A percentile compares a stretch with the other conserved stretches of the same genome.
Evolutionary conservation across 177 flowering plant species (phyloP).

Genomic region (Vitis hybrid): DNA sequence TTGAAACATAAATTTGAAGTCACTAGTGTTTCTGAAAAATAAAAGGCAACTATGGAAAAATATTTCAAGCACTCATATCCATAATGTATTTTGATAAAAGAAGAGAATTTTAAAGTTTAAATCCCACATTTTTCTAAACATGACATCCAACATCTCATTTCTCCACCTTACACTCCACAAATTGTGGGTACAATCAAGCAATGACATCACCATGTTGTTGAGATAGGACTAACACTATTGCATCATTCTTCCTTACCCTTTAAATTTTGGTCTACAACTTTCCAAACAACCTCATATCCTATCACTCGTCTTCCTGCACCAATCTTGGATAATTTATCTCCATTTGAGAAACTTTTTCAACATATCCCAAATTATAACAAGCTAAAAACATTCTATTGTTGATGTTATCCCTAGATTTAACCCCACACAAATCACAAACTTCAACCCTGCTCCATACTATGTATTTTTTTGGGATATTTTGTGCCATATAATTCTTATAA

Average conservation of each 20-base stretch:
- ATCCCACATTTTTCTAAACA: no score
- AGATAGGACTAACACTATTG: not conserved
- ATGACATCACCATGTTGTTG: conserved; percentile 1
- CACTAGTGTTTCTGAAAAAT: no score
- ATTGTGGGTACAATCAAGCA: not conserved
- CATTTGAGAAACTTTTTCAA: not conserved
- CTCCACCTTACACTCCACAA: conserved; percentile 5
- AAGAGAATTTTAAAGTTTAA: no score
- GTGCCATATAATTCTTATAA: not conserved
- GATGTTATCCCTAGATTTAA: not conserved
- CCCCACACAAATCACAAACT: not conserved
- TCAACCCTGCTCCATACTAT: not conserved
- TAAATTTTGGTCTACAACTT: conserved; percentile 1
- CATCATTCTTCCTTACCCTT: not conserved
- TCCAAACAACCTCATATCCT: not conserved
- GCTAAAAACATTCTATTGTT: conserved; percentile 1
- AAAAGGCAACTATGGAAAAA: no score
- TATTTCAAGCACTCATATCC: no score
- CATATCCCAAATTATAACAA: not conserved
- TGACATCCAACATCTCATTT: no score
- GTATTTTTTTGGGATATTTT: conserved; percentile 6
- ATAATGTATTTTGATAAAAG: no score
- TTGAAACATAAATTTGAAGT: no score
- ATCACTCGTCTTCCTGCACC: not conserved
- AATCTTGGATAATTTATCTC: not conserved